Base-by-base conservation (phyloP, 2,329 filamentous ascomycete genomes). In the Bimuria novae-zelandiae region DNA sequence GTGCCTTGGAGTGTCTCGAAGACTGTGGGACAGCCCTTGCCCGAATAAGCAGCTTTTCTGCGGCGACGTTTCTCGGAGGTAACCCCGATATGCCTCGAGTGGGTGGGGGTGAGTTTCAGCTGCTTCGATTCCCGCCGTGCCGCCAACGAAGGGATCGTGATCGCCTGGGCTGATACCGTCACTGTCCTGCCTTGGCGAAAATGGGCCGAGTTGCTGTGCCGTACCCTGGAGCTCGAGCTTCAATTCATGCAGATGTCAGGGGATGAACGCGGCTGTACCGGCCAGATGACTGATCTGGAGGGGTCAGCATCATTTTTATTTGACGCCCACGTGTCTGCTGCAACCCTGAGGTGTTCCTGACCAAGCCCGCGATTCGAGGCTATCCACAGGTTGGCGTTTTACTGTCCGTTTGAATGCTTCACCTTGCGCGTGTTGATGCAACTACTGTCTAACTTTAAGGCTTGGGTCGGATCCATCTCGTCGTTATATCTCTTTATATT, bases 101-200 rank as follows among this genome's bases (percentile, higher is more conserved):
- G 42, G 32, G 43, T 46, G 43, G 43, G 32, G 21, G 7, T 25
- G 19, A 12, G 43, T 46, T 46, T 46, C 43, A 46, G 43, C 30
- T 46, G 32, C 43, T 36, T 46, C 43, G 30, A 36, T 36, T 27
- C 19, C 30, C 21, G 30, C 21, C 30, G 17, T n/a, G 42, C 27
- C 33, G 42, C 42, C 42, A 44, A 14, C 29, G 29, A 17, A n/a
- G 11, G 17, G 8, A 32, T 17, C 11, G 17, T 33, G 29, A n/a
- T n/a, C 17, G 14, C 16, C 27, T 23, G 19, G 25, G 42, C 16
- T 44, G 42, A 44, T 21, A 44, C 42, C 27, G 21, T 33, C 29
- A 33, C 7, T 44, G 19, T n/a, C 22, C 22, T 36, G 30, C 21
- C 30, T 46, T 46, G 43, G 30, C 32, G 21, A 21, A 27, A 12